Evolutionary conservation across 306 rosid species (phyloP), one percentile per base, ranked within the genome.

Genomic region (Medicago arabica): DNA sequence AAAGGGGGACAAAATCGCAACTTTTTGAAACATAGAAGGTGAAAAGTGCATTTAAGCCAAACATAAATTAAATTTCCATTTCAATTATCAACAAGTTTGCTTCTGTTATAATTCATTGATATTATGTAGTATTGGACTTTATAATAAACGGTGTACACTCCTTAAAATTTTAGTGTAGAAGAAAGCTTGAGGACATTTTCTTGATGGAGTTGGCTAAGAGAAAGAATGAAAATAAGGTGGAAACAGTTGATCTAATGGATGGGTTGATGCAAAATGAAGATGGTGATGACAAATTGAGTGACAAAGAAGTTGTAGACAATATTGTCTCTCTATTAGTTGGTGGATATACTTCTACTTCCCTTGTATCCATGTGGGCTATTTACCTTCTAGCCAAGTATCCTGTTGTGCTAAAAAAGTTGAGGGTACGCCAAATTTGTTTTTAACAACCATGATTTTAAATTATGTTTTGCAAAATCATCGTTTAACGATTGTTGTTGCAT

Each of bases 281-380:
- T 47, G 83, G 74, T 0, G 87, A 85, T 2, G 65, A 81, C 7
- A 72, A 25, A 23, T 69, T 87, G 17, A 75, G 81, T 78, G 86
- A 83, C 49, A 67, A 39, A 69, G 86, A 87, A 71, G 84, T 85
- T 16, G 1, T 85, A 53, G 89, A 85, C 67, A 87, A 87, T 66
- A 85, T 83, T 17, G 70, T 81, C 6, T 23, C 47, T 80, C 67
- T 87, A 7, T 80, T 85, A 13, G 13, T 66, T 58, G 86, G 18
- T 17, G 87, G 87, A 43, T 85, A 82, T 59, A 18, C 18, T 14
- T 69, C 86, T 2, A 81, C 86, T 15, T 7, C 85, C 7, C 67
- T 83, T 54, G 54, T 49, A 13, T 9, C 80, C 14, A 81, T 51
- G 66, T 85, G 91, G 91, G 76, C 85, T 6, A 59, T 83, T 7